These are phyloP conservation scores for Phyllostachys edulis DNA, from an alignment of 176 grass and related monocot species.

Conservation along the genomic window DNA sequence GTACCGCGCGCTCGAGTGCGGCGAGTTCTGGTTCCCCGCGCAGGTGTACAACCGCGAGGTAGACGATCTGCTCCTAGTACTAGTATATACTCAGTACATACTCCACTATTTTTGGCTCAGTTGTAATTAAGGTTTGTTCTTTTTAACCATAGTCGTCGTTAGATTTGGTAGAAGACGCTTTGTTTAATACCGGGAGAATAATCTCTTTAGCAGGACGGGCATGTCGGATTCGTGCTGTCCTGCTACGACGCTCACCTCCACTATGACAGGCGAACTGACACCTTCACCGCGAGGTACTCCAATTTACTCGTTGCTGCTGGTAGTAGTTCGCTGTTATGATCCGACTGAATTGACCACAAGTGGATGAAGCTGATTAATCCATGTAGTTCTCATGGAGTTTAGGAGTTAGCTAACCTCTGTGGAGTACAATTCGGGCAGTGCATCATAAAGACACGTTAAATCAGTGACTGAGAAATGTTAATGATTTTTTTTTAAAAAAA, in stretches of 20 bases:
- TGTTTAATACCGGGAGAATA: not conserved
- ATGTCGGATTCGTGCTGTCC: conserved; percentile 77
- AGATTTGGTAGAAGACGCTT: not conserved
- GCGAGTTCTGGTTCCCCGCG: conserved; percentile 82
- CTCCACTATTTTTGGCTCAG: not conserved
- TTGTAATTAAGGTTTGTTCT: not conserved
- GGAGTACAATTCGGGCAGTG: conserved; percentile 10
- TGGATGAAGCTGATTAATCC: not conserved
- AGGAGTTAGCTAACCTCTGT: not conserved
- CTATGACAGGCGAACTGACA: conserved; percentile 67
- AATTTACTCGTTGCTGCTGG: not conserved
- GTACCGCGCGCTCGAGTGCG: conserved; percentile 75
- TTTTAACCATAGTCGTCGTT: not conserved
- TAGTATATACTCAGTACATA: not conserved
- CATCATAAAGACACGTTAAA: conserved; percentile 6
- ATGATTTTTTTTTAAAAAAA: not conserved
- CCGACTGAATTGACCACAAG: not conserved
- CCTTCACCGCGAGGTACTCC: conserved; percentile 81
- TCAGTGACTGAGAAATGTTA: not conserved
- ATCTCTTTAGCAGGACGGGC: conserved; percentile 67
- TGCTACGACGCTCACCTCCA: conserved; percentile 89
- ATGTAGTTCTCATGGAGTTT: not conserved
- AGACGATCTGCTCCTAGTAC: not conserved
- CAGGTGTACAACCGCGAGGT: conserved; percentile 95
- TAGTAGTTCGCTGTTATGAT: conserved; percentile 3